Evolutionary conservation across 2,329 filamentous ascomycete genomes (phyloP).

Genomic region (Blastomyces gilchristii): DNA sequence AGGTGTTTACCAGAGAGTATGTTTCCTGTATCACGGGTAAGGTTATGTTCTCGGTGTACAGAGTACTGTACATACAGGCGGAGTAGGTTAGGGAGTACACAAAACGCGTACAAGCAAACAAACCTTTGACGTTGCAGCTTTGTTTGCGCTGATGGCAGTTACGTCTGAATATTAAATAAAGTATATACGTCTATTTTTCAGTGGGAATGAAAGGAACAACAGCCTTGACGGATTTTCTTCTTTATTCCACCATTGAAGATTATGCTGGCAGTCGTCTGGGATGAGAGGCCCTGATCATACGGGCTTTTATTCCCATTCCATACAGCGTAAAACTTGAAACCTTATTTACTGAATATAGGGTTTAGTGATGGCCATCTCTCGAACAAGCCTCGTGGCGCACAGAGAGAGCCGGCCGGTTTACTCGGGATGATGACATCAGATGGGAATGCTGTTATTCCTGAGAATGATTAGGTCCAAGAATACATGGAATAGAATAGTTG

Average conservation of each 20-base stretch:
- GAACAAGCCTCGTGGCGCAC: too few relatives aligned
- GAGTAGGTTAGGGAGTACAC: slow-evolving; percentile 9
- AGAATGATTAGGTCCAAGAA: too few relatives aligned
- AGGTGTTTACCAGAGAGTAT: background rate
- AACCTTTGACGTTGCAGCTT: background rate
- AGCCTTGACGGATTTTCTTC: background rate
- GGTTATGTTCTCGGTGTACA: background rate
- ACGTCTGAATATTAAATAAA: slow-evolving; percentile 15
- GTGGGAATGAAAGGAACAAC: slow-evolving; percentile 12
- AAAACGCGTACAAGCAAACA: slow-evolving; percentile 16
- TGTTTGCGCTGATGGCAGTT: slow-evolving; percentile 12
- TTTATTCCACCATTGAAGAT: background rate
- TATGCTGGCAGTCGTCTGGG: background rate
- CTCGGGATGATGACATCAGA: too few relatives aligned
- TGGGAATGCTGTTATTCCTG: too few relatives aligned
- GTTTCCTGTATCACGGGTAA: background rate
- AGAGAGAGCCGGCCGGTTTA: too few relatives aligned
- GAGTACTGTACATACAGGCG: too few relatives aligned
- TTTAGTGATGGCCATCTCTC: too few relatives aligned
- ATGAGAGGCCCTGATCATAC: background rate
- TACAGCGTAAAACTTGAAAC: too few relatives aligned
- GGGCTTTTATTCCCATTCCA: background rate
- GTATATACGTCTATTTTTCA: slow-evolving; percentile 18
- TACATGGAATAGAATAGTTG: too few relatives aligned
- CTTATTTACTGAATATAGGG: too few relatives aligned